Conservation (phyloP, 306 rosid genomes). For the Fragaria vesca region DNA sequence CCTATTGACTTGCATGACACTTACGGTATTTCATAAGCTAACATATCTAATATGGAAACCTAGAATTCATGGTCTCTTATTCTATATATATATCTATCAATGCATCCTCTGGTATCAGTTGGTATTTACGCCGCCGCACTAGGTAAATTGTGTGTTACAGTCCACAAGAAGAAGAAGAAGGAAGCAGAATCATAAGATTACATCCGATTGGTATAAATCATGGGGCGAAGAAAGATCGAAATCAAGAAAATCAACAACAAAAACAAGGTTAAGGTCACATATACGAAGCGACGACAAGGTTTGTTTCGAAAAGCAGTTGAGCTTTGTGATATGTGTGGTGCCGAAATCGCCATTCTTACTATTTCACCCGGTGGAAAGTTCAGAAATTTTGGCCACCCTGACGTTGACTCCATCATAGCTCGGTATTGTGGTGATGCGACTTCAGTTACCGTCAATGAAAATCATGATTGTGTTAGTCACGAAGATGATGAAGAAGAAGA, state of each 20-base stretch:
- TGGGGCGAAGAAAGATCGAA: constrained; percentile 15
- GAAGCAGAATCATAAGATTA: no score
- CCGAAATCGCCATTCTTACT: background rate
- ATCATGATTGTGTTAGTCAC: background rate
- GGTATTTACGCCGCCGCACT: background rate
- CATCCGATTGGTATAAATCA: background rate
- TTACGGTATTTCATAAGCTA: background rate
- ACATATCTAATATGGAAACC: constrained; percentile 1
- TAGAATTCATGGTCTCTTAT: background rate
- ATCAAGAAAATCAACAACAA: constrained; percentile 7
- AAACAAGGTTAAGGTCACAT: constrained; percentile 3
- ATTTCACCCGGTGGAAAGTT: constrained; percentile 10
- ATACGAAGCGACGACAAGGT: constrained; percentile 12
- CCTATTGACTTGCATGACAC: background rate
- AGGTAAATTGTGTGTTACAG: background rate
- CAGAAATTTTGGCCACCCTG: background rate
- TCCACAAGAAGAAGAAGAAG: background rate
- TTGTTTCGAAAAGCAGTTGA: constrained; percentile 12
- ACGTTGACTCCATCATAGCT: background rate
- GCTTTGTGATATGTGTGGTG: background rate
- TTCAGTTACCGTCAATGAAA: background rate
- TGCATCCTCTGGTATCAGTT: background rate
- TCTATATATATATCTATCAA: background rate
- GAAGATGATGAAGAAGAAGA: background rate
- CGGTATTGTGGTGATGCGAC: background rate